Evolutionary conservation across 768 basidiomycete genomes (phyloP).

Genomic region (Boletus tomentosulus): DNA sequence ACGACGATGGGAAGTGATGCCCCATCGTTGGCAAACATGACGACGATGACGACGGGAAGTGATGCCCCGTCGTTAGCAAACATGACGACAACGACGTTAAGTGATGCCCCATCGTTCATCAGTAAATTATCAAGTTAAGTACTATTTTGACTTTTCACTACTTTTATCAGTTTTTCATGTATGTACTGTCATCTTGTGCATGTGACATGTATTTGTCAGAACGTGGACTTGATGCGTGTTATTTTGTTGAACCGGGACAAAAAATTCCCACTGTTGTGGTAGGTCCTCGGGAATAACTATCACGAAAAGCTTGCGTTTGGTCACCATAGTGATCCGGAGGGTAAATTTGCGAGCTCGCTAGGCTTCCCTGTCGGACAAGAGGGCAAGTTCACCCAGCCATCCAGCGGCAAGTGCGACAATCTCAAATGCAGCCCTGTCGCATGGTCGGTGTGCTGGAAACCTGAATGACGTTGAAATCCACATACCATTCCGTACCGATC

Average conservation of each 20-base stretch:
- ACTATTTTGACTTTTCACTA: no score
- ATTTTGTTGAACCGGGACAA: constrained; percentile 74
- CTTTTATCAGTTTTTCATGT: no score
- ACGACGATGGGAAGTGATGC: no score
- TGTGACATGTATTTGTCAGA: no score
- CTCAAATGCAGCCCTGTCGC: constrained; percentile 70
- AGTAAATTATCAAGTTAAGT: no score
- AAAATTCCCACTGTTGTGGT: constrained; percentile 75
- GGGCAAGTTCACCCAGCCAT: constrained; percentile 53
- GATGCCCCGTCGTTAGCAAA: no score
- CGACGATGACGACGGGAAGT: no score
- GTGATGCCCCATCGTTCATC: no score
- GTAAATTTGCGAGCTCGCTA: constrained; percentile 50
- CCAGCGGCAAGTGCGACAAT: constrained; percentile 79
- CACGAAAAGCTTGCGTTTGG: constrained; percentile 57
- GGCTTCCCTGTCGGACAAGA: constrained; percentile 53
- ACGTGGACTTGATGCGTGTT: constrained; percentile 46
- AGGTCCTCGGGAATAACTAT: constrained; percentile 73
- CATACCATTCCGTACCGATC: constrained; percentile 78
- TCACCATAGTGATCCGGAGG: constrained; percentile 62
- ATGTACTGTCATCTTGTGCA: no score
- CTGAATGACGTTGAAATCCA: neutral
- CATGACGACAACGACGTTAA: no score
- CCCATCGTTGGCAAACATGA: no score
- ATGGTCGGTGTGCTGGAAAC: neutral